These are phyloP conservation scores for Xylariaceae sp. DNA, from an alignment of 2,329 filamentous ascomycete species.

Conservation along the genomic window DNA sequence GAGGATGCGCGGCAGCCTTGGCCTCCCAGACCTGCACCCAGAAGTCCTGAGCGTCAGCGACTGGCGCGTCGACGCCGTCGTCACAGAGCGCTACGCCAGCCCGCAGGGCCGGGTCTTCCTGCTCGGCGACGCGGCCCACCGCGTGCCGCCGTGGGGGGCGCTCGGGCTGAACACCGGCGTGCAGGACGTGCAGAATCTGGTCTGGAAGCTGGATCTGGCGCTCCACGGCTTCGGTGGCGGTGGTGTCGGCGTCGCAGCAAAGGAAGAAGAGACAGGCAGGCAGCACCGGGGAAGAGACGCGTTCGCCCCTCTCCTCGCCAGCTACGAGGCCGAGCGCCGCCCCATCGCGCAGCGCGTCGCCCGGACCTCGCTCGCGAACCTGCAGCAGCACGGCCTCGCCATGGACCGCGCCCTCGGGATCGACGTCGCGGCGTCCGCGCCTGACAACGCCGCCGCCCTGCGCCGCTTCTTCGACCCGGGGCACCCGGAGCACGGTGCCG, in stretches of 20 bases:
- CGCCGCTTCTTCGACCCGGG: too few relatives aligned
- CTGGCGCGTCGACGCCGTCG: constrained; percentile 27
- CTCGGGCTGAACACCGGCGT: constrained; percentile 33
- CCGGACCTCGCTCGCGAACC: constrained; percentile 23
- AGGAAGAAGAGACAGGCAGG: too few relatives aligned
- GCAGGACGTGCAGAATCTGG: constrained; percentile 32
- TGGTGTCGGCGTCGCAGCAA: too few relatives aligned
- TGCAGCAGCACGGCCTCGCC: constrained; percentile 21
- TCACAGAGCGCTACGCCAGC: constrained; percentile 21
- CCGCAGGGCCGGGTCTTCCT: constrained; percentile 24
- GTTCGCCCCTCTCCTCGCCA: constrained; percentile 25
- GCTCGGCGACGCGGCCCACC: constrained; percentile 33
- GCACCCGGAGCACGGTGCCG: too few relatives aligned
- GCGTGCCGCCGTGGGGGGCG: constrained; percentile 31
- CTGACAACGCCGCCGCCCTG: constrained; percentile 37
- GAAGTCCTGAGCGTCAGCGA: constrained; percentile 28
- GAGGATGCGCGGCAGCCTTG: constrained; percentile 22
- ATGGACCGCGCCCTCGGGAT: constrained; percentile 31
- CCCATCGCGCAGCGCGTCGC: constrained; percentile 28
- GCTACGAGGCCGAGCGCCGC: constrained; percentile 30
- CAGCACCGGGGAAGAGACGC: too few relatives aligned
- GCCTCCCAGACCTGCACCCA: constrained; percentile 24
- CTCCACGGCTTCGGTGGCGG: constrained; percentile 10
- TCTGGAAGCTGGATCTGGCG: constrained; percentile 32
- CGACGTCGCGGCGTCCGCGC: constrained; percentile 17